A percentile compares a stretch with the other conserved stretches of the same genome.
phyloP scores from a whole-genome alignment of 2,329 filamentous ascomycete genomes.

The Trichophyton mentagrophytes region DNA sequence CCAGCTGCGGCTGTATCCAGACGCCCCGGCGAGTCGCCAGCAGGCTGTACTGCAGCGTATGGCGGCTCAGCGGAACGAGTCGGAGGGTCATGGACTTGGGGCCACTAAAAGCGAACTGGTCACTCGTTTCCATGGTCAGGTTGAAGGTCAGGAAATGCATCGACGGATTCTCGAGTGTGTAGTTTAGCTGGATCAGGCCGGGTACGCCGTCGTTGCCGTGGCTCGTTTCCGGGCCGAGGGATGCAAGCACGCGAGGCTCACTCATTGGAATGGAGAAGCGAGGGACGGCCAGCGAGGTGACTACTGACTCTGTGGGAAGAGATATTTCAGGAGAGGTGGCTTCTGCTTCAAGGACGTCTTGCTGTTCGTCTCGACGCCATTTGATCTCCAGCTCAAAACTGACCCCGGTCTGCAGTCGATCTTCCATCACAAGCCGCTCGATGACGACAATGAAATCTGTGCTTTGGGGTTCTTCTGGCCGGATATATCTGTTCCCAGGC shows the following conservation, averaged over 20 bases:
- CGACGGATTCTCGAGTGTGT: conserved; percentile 84
- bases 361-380: conserved; percentile 52
- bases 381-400: conserved; percentile 62
- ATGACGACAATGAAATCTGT: conserved; percentile 60
- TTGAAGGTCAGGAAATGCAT: conserved; percentile 91
- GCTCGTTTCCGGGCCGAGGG: conserved; percentile 24
- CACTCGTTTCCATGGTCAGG: conserved; percentile 78
- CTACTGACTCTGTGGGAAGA: conserved; percentile 25
- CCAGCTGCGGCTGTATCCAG: conserved; percentile 61
- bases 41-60: conserved; percentile 60
- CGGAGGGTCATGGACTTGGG: conserved; percentile 69
- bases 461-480: conserved; percentile 57
- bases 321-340: neutral
- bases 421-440: conserved; percentile 68
- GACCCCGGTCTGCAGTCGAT: conserved; percentile 60
- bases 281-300: conserved; percentile 61
- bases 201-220: conserved; percentile 13
- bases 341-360: conserved; percentile 16
- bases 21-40: conserved; percentile 50
- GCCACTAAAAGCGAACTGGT: conserved; percentile 86
- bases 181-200: conserved; percentile 39
- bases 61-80: conserved; percentile 66
- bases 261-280: conserved; percentile 66
- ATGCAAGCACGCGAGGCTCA: conserved; percentile 70
- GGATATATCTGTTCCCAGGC: conserved; percentile 35